Evolutionary conservation across 2,329 filamentous ascomycete genomes (phyloP).

Genomic region (Fusarium buharicum): DNA sequence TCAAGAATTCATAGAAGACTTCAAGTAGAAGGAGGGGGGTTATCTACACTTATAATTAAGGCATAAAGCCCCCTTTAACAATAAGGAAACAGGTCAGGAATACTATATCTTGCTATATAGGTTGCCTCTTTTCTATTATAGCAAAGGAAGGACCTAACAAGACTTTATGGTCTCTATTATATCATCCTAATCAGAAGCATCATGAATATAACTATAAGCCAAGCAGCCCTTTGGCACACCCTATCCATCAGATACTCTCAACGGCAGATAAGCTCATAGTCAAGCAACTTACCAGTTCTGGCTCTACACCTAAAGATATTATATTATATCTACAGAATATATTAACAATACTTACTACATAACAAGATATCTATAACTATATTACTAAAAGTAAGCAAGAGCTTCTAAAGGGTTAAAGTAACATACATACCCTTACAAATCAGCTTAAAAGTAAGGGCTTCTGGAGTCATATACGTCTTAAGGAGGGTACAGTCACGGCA

Average conservation of each 20-base stretch:
- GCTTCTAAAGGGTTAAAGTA: background rate
- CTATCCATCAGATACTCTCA: background rate
- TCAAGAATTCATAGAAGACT: conserved; percentile 2
- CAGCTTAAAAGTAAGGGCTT: conserved; percentile 36
- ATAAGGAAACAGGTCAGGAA: background rate
- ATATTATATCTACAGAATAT: background rate
- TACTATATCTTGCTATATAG: conserved; percentile 2
- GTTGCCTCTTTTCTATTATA: conserved; percentile 11
- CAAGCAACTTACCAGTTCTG: background rate
- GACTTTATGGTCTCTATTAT: background rate
- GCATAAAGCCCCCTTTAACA: background rate
- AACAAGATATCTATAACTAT: conserved; percentile 10
- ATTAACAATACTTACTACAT: background rate
- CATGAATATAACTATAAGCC: conserved; percentile 5
- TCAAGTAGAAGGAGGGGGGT: background rate
- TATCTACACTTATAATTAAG: conserved; percentile 1
- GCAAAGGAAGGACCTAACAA: background rate
- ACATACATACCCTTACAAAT: conserved; percentile 28
- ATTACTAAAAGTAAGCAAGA: background rate
- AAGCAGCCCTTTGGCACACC: conserved; percentile 3
- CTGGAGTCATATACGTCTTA: conserved; percentile 29
- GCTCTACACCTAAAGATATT: conserved; percentile 4
- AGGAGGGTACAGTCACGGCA: conserved; percentile 28
- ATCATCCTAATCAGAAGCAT: background rate
- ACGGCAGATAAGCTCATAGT: background rate